Evolutionary conservation across 495 filamentous ascomycete genomes (phyloP).

Genomic region (Neurospora sp.): DNA sequence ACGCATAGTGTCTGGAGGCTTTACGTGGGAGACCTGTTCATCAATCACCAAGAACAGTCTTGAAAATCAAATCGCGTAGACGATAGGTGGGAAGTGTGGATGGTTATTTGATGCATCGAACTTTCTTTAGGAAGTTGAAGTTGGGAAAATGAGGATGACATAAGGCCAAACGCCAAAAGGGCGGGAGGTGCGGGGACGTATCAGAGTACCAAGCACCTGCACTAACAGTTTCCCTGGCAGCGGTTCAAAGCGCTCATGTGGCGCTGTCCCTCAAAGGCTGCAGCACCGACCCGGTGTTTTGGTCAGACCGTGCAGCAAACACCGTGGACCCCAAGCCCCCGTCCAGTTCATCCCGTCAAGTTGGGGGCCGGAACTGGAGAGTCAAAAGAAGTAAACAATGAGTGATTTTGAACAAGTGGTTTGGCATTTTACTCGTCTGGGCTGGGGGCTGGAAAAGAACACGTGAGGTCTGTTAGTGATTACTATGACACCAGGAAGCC

Average conservation of each 20-base stretch:
- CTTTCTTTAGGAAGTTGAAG: neutral
- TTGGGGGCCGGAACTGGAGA: neutral
- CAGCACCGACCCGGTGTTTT: neutral
- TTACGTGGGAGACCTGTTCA: neutral
- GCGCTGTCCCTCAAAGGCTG: neutral
- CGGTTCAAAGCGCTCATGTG: neutral
- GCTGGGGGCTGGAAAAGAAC: neutral
- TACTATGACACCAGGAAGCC: too few species aligned
- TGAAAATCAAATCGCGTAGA: neutral
- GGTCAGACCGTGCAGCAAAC: neutral
- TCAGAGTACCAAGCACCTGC: neutral
- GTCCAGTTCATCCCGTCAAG: neutral
- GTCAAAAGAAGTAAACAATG: neutral
- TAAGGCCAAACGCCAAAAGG: neutral
- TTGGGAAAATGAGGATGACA: neutral
- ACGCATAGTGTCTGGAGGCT: neutral
- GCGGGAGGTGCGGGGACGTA: neutral
- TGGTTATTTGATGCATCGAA: neutral
- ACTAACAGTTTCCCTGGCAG: neutral
- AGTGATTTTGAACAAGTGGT: neutral
- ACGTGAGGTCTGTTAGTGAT: too few species aligned
- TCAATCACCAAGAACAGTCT: neutral
- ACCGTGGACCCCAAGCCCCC: neutral
- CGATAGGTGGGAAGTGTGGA: neutral
- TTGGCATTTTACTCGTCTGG: neutral